Conservation (phyloP, 1,284 basidiomycete species). For the Austropuccinia psidii region DNA sequence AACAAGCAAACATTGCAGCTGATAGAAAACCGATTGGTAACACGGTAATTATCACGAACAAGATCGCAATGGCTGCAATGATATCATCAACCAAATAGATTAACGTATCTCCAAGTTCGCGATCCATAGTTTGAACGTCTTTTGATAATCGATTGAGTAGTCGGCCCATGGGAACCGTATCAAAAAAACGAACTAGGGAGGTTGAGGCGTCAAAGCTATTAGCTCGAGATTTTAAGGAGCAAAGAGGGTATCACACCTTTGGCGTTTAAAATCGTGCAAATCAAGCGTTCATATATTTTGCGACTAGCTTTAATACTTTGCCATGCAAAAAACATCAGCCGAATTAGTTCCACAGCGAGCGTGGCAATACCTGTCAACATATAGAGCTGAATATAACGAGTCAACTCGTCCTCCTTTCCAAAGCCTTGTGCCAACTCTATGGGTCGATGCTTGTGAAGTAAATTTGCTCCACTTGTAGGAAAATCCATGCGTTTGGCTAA, state of each 20-base stretch:
- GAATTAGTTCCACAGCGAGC: constrained; percentile 7
- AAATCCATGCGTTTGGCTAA: neutral
- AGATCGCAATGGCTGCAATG: constrained; percentile 40
- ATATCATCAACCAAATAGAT: constrained; percentile 39
- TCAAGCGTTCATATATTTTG: constrained; percentile 30
- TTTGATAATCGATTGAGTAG: constrained; percentile 47
- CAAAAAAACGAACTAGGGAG: constrained; percentile 41
- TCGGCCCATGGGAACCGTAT: constrained; percentile 41
- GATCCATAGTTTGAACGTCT: constrained; percentile 47
- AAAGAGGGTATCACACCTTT: neutral
- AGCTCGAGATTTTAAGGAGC: neutral
- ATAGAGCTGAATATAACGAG: constrained; percentile 12
- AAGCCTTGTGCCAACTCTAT: neutral
- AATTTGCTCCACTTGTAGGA: neutral
- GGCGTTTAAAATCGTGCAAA: constrained; percentile 7
- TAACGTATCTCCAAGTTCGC: constrained; percentile 43
- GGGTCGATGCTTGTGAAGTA: neutral
- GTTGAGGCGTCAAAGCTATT: neutral
- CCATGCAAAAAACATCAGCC: constrained; percentile 12
- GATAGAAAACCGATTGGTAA: constrained; percentile 40
- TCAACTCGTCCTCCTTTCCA: neutral
- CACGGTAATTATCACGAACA: constrained; percentile 45
- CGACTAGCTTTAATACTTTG: constrained; percentile 9
- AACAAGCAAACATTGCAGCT: constrained; percentile 37
- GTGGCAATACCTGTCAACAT: constrained; percentile 5